A percentile compares a stretch with the other conserved stretches of the same genome.
Conservation (phyloP, 148 eudicot species). For the Talinum fruticosum region DNA sequence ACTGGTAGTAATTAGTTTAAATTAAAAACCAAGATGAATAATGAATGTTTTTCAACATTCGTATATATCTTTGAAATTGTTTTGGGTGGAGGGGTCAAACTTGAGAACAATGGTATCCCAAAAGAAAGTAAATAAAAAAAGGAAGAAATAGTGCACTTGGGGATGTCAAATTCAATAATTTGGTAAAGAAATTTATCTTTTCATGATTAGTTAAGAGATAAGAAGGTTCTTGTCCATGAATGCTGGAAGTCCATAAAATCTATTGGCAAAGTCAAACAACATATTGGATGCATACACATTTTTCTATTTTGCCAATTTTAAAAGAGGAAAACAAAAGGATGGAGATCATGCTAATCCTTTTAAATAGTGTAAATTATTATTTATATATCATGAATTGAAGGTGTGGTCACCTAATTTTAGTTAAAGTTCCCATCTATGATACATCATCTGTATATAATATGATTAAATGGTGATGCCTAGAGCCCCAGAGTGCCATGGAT, state of each 20-base stretch:
- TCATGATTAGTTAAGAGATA: background rate
- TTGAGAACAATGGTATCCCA: too few species aligned
- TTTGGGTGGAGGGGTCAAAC: too few species aligned
- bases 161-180: background rate
- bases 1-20: too few species aligned
- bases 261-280: slow-evolving; percentile 13
- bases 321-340: background rate
- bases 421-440: too few species aligned
- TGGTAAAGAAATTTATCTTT: background rate
- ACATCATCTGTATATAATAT: too few species aligned
- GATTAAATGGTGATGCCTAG: background rate
- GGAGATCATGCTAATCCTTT: background rate
- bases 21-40: too few species aligned
- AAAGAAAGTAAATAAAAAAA: too few species aligned
- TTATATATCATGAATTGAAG: too few species aligned
- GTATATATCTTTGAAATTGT: too few species aligned
- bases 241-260: slow-evolving; percentile 3
- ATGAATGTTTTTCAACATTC: too few species aligned
- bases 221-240: slow-evolving; percentile 15
- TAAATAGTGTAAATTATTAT: background rate
- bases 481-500: background rate
- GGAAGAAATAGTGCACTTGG: background rate
- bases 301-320: background rate
- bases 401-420: too few species aligned
- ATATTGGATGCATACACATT: background rate